phyloP scores from a whole-genome alignment of 2,329 filamentous ascomycete genomes.

The Pseudopyricularia cyperi region DNA sequence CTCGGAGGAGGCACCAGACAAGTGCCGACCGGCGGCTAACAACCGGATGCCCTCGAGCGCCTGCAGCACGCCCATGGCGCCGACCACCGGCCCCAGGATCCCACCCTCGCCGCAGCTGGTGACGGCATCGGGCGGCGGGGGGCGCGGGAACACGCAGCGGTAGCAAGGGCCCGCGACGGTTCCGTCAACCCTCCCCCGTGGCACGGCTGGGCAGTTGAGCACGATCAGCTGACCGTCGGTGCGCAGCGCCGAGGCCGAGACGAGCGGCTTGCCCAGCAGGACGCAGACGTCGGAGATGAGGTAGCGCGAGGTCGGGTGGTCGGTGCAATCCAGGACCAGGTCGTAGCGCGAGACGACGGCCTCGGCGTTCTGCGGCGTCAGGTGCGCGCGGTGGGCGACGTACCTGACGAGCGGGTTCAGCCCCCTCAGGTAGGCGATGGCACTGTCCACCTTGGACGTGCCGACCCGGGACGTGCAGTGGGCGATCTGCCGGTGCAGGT shows the following conservation, averaged over 20 bases:
- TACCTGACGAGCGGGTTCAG: conserved; percentile 64
- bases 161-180: conserved; percentile 63
- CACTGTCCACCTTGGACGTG: conserved; percentile 69
- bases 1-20: neutral
- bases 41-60: conserved; percentile 81
- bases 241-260: conserved; percentile 81
- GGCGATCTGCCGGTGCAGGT: conserved; percentile 83
- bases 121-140: conserved; percentile 72
- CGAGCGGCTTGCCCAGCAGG: conserved; percentile 61
- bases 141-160: conserved; percentile 79
- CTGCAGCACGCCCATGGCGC: conserved; percentile 84
- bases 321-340: conserved; percentile 85
- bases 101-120: conserved; percentile 86
- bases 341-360: conserved; percentile 60
- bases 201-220: conserved; percentile 64
- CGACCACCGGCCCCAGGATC: conserved; percentile 84
- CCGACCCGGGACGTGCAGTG: conserved; percentile 62
- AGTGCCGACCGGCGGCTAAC: conserved; percentile 32
- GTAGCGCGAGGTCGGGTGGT: conserved; percentile 84
- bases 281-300: conserved; percentile 86
- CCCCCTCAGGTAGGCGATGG: conserved; percentile 39
- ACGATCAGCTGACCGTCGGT: conserved; percentile 85
- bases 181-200: conserved; percentile 34
- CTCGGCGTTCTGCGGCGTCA: conserved; percentile 56
- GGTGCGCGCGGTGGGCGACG: conserved; percentile 45